Evolutionary conservation across 805 yeast genomes (phyloP).

Genomic region (Metschnikowia colocasiae): DNA sequence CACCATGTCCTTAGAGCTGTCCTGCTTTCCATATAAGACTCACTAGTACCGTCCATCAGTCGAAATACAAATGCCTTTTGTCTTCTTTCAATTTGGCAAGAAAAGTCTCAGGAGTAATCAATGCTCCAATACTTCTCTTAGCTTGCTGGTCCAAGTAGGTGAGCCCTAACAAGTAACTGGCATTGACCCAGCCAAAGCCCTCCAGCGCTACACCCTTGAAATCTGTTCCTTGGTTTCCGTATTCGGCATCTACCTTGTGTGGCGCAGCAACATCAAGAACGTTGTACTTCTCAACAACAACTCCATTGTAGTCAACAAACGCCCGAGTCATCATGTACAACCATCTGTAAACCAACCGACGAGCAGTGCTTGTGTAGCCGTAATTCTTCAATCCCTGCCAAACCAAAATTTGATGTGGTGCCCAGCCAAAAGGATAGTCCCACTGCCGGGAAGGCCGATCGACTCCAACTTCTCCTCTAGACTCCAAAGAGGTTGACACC

Average conservation of each 20-base stretch:
- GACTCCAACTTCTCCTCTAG: slow-evolving; percentile 68
- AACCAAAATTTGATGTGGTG: slow-evolving; percentile 93
- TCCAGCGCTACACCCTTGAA: slow-evolving; percentile 91
- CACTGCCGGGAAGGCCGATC: slow-evolving; percentile 89
- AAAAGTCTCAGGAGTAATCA: slow-evolving; percentile 67
- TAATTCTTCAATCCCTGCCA: slow-evolving; percentile 83
- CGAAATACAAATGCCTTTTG: not conserved
- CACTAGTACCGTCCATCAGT: not conserved
- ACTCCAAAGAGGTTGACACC: slow-evolving; percentile 73
- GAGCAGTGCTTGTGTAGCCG: slow-evolving; percentile 60
- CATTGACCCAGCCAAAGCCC: slow-evolving; percentile 98
- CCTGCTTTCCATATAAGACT: too few relatives aligned
- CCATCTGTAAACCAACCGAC: slow-evolving; percentile 83
- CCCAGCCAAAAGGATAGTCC: slow-evolving; percentile 99
- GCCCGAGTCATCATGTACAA: slow-evolving; percentile 83
- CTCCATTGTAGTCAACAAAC: slow-evolving; percentile 88
- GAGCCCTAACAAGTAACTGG: slow-evolving; percentile 74
- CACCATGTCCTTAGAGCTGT: too few relatives aligned
- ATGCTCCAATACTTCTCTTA: slow-evolving; percentile 71
- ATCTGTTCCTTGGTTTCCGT: slow-evolving; percentile 93
- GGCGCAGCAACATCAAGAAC: slow-evolving; percentile 81
- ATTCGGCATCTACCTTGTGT: slow-evolving; percentile 90
- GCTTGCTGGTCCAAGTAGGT: slow-evolving; percentile 63
- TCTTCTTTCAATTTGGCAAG: slow-evolving; percentile 38
- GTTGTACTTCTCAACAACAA: slow-evolving; percentile 92